Evolutionary conservation across 2,329 filamentous ascomycete genomes (phyloP).

Genomic region (Zasmidium citrigriseum): DNA sequence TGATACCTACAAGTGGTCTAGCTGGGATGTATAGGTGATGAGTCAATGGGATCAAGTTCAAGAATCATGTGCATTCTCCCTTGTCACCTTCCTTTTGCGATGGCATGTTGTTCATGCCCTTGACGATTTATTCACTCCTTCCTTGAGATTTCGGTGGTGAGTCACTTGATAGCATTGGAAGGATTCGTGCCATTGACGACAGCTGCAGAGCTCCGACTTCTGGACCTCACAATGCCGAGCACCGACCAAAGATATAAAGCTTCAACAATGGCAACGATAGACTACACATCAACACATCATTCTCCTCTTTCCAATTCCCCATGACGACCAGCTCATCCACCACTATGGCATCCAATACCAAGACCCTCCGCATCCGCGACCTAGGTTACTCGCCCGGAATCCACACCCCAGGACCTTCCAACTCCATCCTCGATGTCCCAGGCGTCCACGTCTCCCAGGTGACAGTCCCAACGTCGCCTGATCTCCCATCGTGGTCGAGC

Average conservation of each 20-base stretch:
- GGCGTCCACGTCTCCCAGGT: constrained; percentile 46
- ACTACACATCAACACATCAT: neutral
- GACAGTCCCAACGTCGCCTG: constrained; percentile 35
- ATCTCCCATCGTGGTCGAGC: constrained; percentile 20
- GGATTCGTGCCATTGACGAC: neutral
- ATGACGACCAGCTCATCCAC: neutral
- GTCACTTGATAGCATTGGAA: neutral
- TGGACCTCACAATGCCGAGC: neutral
- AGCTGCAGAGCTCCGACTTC: neutral
- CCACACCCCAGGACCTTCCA: constrained; percentile 41
- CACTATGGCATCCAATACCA: neutral
- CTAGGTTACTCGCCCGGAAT: constrained; percentile 42
- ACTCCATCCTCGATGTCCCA: constrained; percentile 47
- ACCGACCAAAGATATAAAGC: neutral
- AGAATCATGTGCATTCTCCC: neutral
- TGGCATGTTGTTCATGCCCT: neutral
- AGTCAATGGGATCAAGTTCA: neutral
- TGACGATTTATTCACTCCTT: neutral
- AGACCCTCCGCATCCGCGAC: constrained; percentile 33
- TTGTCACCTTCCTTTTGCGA: neutral
- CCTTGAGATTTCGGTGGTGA: neutral
- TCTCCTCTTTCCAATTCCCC: neutral
- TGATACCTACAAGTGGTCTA: neutral
- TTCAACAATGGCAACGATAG: neutral
- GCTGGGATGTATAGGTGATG: neutral